Conservation (phyloP, 2,329 filamentous ascomycete species). For the Exophiala viscosa region DNA sequence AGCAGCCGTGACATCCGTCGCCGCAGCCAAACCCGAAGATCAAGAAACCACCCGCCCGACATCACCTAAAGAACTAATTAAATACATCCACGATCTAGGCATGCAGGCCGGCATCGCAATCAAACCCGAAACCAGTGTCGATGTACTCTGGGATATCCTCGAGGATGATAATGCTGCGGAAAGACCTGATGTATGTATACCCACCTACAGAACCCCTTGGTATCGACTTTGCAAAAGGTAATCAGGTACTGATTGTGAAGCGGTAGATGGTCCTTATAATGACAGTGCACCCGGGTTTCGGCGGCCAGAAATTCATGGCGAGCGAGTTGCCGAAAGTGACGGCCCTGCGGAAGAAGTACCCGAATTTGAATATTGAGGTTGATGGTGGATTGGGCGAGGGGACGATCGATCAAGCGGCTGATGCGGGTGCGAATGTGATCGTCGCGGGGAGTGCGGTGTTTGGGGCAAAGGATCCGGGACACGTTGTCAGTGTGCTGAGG, state of each 20-base stretch:
- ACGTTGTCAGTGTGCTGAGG: conserved; percentile 79
- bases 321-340: conserved; percentile 91
- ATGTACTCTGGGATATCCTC: conserved; percentile 87
- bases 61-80: conserved; percentile 77
- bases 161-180: conserved; percentile 70
- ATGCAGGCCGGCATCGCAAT: conserved; percentile 92
- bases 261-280: conserved; percentile 95
- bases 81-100: conserved; percentile 82
- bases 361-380: conserved; percentile 93
- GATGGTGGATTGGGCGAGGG: conserved; percentile 84
- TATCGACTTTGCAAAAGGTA: not conserved
- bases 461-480: conserved; percentile 79
- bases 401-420: conserved; percentile 90
- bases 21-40: conserved; percentile 72
- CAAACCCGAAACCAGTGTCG: conserved; percentile 85
- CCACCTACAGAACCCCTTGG: too few species aligned
- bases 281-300: conserved; percentile 97
- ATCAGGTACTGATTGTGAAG: not conserved
- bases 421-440: conserved; percentile 96
- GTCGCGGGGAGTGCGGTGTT: conserved; percentile 96
- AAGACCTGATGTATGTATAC: conserved; percentile 73
- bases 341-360: conserved; percentile 77
- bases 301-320: conserved; percentile 97
- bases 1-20: conserved; percentile 77
- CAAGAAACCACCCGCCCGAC: conserved; percentile 65